phyloP scores from a whole-genome alignment of 1,284 basidiomycete genomes.

The Irpex rosettiformis region DNA sequence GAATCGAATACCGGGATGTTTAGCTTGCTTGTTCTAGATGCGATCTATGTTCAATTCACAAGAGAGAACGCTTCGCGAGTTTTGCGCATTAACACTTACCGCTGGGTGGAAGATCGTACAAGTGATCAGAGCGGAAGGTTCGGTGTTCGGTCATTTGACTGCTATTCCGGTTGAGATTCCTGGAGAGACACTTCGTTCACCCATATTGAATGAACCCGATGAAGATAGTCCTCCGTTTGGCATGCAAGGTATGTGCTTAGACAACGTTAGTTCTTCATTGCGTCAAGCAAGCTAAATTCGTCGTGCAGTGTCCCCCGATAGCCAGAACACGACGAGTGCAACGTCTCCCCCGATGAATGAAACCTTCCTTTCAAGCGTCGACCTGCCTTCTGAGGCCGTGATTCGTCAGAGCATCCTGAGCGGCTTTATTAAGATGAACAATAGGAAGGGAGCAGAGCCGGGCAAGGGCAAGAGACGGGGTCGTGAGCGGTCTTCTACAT shows the following conservation, averaged over 20 bases:
- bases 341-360: constrained; percentile 23
- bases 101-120: constrained; percentile 67
- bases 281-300: too few species aligned
- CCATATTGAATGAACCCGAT: constrained; percentile 10
- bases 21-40: constrained; percentile 46
- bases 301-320: neutral
- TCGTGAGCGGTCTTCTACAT: constrained; percentile 8
- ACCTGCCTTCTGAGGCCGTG: constrained; percentile 26
- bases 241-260: constrained; percentile 10
- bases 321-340: neutral
- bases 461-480: constrained; percentile 3
- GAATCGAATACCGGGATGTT: neutral
- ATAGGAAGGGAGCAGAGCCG: neutral
- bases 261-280: too few species aligned
- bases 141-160: constrained; percentile 63
- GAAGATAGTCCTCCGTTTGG: neutral
- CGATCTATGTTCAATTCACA: constrained; percentile 66
- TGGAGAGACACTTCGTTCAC: constrained; percentile 15
- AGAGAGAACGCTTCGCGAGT: constrained; percentile 67
- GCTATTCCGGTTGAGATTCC: constrained; percentile 57
- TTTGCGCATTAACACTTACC: constrained; percentile 49
- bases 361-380: constrained; percentile 26
- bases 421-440: neutral
- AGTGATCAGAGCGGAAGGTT: constrained; percentile 55
- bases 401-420: constrained; percentile 16